phyloP scores from a whole-genome alignment of 495 filamentous ascomycete genomes.

The Hypoxylon trugodes region DNA sequence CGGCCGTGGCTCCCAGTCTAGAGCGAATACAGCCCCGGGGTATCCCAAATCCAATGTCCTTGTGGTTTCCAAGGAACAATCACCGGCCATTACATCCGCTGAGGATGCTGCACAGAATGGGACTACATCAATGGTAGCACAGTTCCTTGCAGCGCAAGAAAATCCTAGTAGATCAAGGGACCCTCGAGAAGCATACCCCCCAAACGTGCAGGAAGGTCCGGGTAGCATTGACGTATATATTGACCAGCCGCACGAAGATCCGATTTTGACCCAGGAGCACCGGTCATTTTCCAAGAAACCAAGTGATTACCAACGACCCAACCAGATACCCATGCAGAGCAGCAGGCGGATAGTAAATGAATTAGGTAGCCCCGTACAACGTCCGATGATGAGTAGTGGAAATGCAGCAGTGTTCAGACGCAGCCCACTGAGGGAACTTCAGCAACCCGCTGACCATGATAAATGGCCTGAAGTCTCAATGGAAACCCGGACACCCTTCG shows the following conservation, averaged over 20 bases:
- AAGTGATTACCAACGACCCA: neutral
- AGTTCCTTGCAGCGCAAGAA: neutral
- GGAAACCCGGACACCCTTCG: neutral
- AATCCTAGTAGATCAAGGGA: neutral
- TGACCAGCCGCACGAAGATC: neutral
- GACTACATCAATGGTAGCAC: neutral
- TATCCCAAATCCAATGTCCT: too few species aligned
- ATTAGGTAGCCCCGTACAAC: constrained; percentile 5
- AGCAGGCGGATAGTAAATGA: constrained; percentile 3
- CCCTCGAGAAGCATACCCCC: neutral
- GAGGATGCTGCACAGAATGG: neutral
- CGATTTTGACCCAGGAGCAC: neutral
- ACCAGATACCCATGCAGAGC: neutral
- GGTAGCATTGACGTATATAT: neutral
- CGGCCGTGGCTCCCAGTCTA: neutral
- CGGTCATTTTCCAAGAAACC: neutral
- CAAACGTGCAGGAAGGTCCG: neutral
- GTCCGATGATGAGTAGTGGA: neutral
- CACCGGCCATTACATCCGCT: neutral
- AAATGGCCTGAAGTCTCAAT: neutral
- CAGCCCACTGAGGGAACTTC: neutral
- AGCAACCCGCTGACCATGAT: neutral
- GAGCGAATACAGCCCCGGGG: too few species aligned
- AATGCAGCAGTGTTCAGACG: neutral
- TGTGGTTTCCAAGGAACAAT: neutral